Evolutionary conservation across 2,329 filamentous ascomycete species (phyloP).

Genomic region (Phyllosticta citrichinensis): DNA sequence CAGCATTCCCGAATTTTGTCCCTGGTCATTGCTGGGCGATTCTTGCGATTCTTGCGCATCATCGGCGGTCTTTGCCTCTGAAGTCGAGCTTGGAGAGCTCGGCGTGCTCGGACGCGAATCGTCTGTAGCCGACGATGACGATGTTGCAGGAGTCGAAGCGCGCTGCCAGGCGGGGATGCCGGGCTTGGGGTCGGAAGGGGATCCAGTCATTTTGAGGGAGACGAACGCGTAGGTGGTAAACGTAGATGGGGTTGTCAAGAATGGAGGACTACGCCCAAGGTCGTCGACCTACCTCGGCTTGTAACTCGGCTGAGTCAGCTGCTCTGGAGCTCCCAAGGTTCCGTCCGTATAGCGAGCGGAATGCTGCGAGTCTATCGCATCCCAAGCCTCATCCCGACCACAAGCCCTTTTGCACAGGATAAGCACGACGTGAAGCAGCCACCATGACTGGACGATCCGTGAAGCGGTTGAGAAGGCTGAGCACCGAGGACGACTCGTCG

Average conservation of each 20-base stretch:
- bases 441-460: constrained; percentile 15
- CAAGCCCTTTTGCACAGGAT: neutral
- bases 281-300: too few relatives aligned
- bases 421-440: neutral
- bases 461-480: constrained; percentile 32
- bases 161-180: constrained; percentile 26
- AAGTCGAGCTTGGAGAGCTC: constrained; percentile 9
- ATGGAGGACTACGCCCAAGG: neutral
- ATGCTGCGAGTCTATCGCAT: neutral
- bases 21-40: constrained; percentile 9
- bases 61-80: constrained; percentile 12
- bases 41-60: constrained; percentile 11
- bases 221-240: neutral
- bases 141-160: constrained; percentile 13
- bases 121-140: constrained; percentile 9
- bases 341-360: neutral
- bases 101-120: neutral
- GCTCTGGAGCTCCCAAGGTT: neutral
- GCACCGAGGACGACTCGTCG: constrained; percentile 29
- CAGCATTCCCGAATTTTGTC: neutral
- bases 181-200: constrained; percentile 2
- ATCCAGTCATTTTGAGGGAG: neutral
- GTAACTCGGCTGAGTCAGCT: too few relatives aligned
- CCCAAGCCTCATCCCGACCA: neutral
- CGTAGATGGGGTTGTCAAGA: neutral